These are phyloP conservation scores for Penicillium psychrofluorescens DNA, from an alignment of 495 filamentous ascomycete genomes.

Conservation along the genomic window DNA sequence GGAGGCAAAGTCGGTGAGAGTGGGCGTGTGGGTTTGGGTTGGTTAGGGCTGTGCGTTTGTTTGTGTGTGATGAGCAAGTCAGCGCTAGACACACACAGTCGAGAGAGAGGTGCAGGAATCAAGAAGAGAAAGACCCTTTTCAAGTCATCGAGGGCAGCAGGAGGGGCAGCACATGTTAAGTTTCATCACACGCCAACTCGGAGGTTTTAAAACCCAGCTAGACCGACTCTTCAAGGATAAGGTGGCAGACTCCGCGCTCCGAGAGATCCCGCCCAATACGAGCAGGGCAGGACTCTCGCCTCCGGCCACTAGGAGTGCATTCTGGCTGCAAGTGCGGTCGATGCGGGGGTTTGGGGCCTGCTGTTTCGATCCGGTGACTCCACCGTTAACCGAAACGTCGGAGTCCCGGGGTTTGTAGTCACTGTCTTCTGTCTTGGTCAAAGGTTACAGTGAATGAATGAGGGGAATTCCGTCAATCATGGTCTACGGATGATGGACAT, in stretches of 20 bases:
- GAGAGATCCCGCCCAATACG: constrained; percentile 18
- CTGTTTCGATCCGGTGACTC: too few species aligned
- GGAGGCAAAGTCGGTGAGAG: constrained; percentile 3
- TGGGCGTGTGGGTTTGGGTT: not conserved
- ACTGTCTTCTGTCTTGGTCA: too few species aligned
- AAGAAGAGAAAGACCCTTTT: too few species aligned
- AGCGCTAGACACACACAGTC: not conserved
- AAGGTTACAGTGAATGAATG: too few species aligned
- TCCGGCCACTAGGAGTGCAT: constrained; percentile 8
- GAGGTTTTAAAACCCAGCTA: constrained; percentile 13
- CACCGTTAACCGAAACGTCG: too few species aligned
- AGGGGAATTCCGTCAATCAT: too few species aligned
- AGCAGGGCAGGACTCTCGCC: not conserved
- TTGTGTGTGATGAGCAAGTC: not conserved
- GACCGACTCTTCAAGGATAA: constrained; percentile 8
- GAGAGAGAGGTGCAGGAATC: too few species aligned
- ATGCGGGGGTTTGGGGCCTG: constrained; percentile 9
- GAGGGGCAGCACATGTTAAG: not conserved
- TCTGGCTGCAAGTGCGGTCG: constrained; percentile 1
- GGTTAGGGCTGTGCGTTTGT: not conserved
- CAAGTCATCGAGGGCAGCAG: not conserved
- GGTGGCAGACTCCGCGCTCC: constrained; percentile 5
- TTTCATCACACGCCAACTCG: not conserved
- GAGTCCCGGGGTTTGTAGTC: too few species aligned
- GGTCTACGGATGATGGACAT: too few species aligned